Percentiles rank a stretch among this genome's conserved stretches.
Conservation (phyloP, 2,329 filamentous ascomycete genomes). For the Gremmenia infestans region DNA sequence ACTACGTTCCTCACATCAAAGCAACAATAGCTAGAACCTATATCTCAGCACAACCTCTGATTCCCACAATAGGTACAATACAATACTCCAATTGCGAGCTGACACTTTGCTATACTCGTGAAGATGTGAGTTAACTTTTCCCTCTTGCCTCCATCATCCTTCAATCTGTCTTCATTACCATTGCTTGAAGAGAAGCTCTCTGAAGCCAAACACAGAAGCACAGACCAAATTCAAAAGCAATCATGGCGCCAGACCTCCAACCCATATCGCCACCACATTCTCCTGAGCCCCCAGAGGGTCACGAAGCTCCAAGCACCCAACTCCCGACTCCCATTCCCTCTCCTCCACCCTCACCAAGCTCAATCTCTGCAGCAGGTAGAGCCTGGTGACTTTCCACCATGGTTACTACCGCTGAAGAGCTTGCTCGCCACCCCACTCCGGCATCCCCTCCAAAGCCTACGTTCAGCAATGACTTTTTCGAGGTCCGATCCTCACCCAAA, state of each 20-base stretch:
- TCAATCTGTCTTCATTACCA: not conserved
- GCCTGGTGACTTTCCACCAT: not conserved
- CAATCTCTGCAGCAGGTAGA: not conserved
- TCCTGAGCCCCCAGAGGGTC: not conserved
- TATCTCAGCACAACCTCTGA: too few species aligned
- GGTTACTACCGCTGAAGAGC: not conserved
- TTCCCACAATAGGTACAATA: too few species aligned
- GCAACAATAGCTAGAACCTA: too few species aligned
- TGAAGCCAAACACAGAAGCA: not conserved
- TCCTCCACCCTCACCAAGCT: not conserved
- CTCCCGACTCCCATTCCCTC: not conserved
- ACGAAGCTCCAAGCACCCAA: not conserved
- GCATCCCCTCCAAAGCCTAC: not conserved
- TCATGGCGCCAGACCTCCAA: not conserved
- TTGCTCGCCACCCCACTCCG: not conserved
- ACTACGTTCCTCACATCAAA: too few species aligned
- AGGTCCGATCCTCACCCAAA: constrained; percentile 23
- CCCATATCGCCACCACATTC: not conserved
- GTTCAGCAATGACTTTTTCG: constrained; percentile 26
- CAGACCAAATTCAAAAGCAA: not conserved
- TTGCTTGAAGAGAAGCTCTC: not conserved
- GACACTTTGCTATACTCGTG: not conserved
- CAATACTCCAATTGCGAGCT: not conserved
- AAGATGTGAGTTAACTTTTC: not conserved
- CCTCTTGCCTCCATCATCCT: not conserved